Evolutionary conservation across 73 alveolate genomes (phyloP).

Genomic region (Diophrys appendiculata): DNA sequence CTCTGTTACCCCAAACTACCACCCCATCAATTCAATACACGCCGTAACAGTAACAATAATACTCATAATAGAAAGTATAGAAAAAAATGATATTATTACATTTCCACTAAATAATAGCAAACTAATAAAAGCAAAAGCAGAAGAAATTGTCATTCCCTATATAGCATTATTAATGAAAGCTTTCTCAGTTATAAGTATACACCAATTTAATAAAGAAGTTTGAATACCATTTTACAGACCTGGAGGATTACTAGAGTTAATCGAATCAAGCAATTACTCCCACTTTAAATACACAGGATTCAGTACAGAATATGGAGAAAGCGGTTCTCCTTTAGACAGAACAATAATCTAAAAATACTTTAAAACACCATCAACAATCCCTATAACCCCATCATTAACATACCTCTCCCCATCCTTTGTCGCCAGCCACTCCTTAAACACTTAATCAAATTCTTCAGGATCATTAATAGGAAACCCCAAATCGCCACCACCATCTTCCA

Average conservation of each 20-base stretch:
- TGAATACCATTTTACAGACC: neutral
- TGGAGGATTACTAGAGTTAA: neutral
- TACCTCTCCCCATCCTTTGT: no score
- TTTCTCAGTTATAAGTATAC: slow-evolving; percentile 2
- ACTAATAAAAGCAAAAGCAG: neutral
- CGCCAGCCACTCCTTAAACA: no score
- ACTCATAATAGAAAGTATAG: slow-evolving; percentile 13
- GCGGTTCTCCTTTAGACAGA: neutral
- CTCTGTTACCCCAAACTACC: slow-evolving; percentile 22
- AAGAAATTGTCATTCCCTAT: slow-evolving; percentile 18
- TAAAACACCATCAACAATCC: neutral
- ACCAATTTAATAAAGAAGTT: slow-evolving; percentile 9
- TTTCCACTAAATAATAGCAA: neutral
- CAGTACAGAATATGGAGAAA: neutral
- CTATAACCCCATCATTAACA: neutral
- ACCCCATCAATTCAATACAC: neutral
- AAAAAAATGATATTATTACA: neutral
- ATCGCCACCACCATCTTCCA: no score
- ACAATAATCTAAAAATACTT: neutral
- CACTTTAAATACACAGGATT: neutral
- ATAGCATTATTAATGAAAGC: slow-evolving; percentile 17
- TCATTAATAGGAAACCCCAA: no score
- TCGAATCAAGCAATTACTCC: neutral
- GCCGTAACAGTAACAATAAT: slow-evolving; percentile 4
- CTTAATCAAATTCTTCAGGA: no score